These are phyloP conservation scores for Septoria petroselini DNA, from an alignment of 2,329 filamentous ascomycete species.

Conservation along the genomic window DNA sequence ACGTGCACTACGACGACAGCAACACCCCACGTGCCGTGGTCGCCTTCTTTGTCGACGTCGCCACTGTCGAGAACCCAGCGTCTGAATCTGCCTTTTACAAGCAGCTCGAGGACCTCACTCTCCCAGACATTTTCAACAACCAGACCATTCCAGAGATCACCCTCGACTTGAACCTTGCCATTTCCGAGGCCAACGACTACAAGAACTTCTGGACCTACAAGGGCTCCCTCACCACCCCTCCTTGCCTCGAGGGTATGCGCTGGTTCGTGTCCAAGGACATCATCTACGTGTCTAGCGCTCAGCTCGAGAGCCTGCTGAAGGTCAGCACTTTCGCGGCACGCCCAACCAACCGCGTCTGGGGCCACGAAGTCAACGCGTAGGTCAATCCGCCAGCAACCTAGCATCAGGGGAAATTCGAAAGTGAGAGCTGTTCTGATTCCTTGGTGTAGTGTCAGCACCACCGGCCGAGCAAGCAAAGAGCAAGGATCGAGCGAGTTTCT, in stretches of 20 bases:
- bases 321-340: constrained; percentile 48
- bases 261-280: constrained; percentile 47
- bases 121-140: constrained; percentile 20
- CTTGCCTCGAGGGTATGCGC: constrained; percentile 47
- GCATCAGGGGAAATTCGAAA: not conserved
- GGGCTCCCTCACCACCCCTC: constrained; percentile 50
- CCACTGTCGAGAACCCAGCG: constrained; percentile 33
- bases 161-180: constrained; percentile 37
- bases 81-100: constrained; percentile 41
- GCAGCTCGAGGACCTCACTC: constrained; percentile 35
- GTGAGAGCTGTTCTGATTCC: not conserved
- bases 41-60: constrained; percentile 46
- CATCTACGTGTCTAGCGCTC: constrained; percentile 43
- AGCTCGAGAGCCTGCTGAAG: constrained; percentile 48
- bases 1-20: constrained; percentile 47
- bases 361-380: constrained; percentile 12
- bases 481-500: not conserved
- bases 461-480: not conserved
- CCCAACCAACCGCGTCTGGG: constrained; percentile 40
- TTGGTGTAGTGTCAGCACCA: not conserved
- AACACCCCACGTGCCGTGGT: constrained; percentile 48
- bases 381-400: not conserved
- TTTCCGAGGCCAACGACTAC: constrained; percentile 42
- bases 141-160: constrained; percentile 12
- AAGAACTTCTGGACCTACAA: constrained; percentile 51